phyloP scores from a whole-genome alignment of 164 flowering plant species.

The Protea cynaroides region DNA sequence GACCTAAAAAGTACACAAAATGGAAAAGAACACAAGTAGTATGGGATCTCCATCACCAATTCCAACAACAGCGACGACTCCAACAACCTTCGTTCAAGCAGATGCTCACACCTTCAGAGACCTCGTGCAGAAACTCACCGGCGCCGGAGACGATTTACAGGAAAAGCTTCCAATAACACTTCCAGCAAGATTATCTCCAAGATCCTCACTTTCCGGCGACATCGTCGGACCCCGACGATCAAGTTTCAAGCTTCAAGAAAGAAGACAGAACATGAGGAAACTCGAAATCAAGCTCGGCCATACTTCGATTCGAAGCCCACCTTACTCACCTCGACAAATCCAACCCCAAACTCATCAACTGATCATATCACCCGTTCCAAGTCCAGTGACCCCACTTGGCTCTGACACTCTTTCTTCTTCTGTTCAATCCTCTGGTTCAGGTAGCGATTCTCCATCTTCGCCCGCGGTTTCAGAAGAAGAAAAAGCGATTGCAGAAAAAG shows the following conservation, averaged over 20 bases:
- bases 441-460: slow-evolving; percentile 28
- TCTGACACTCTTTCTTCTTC: slow-evolving; percentile 26
- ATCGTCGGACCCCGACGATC: slow-evolving; percentile 36
- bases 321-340: slow-evolving; percentile 14
- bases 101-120: slow-evolving; percentile 39
- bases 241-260: slow-evolving; percentile 46
- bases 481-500: slow-evolving; percentile 37
- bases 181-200: slow-evolving; percentile 20
- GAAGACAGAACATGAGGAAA: slow-evolving; percentile 41
- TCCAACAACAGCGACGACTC: slow-evolving; percentile 4
- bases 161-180: slow-evolving; percentile 27
- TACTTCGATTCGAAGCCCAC: slow-evolving; percentile 20
- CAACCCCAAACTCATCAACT: background rate
- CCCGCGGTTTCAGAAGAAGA: slow-evolving; percentile 36
- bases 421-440: slow-evolving; percentile 10
- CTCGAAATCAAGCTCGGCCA: slow-evolving; percentile 44
- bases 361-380: slow-evolving; percentile 21
- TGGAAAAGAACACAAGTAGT: slow-evolving; percentile 11
- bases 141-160: slow-evolving; percentile 19
- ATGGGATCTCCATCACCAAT: background rate
- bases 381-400: slow-evolving; percentile 43
- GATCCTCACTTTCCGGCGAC: slow-evolving; percentile 12
- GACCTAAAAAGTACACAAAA: background rate
- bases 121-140: slow-evolving; percentile 50
- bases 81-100: slow-evolving; percentile 52